Evolutionary conservation across 2,329 filamentous ascomycete species (phyloP), one percentile per base, ranked within the genome.

Genomic region (Alternaria brassicicola): DNA sequence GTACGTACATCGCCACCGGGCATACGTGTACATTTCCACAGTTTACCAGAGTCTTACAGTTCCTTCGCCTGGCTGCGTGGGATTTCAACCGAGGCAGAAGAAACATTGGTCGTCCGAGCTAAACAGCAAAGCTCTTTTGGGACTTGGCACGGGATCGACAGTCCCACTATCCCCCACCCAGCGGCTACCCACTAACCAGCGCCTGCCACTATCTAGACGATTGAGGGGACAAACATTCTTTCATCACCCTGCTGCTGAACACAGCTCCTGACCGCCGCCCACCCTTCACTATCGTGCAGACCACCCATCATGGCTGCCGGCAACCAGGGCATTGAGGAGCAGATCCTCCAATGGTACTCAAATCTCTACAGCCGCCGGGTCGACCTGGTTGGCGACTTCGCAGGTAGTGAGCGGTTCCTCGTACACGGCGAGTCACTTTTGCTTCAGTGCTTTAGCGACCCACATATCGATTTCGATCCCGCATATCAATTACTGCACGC

Each of bases 391-490:
- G 89, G 90, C 38, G 90, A 93, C 70, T 93, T 90, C 75, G 89
- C 88, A 3, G 89, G 90, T 21, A 86, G 86, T 59, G 89, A 92
- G 70, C 81, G 89, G 10, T 93, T 92, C 71, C 79, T 89, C 21
- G 83, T 93, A 28, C 88, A 93, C 63, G 89, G 89, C 28, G 89
- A 93, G 67, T 89, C 89, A 0, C 75, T 93, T n/a, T 78, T 93
- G 10, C 78, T 86, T 6, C 78, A 89, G 57, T 88, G 85, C 66
- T 84, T 92, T 46, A 77, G 79, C n/a, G 82, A 89, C 63, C 78
- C 83, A 10, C 80, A 83, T 21, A 83, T 93, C 38, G 87, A 92
- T 68, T 89, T 90, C 63, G 67, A 83, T 52, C 61, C 80, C 48
- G 89, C 89, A 0, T 88, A 90, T 56, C 89, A 93, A 73, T 73